A percentile compares a stretch with the other conserved stretches of the same genome.
phyloP scores from a whole-genome alignment of 352 stramenopile species.

The Phytophthora pini region DNA sequence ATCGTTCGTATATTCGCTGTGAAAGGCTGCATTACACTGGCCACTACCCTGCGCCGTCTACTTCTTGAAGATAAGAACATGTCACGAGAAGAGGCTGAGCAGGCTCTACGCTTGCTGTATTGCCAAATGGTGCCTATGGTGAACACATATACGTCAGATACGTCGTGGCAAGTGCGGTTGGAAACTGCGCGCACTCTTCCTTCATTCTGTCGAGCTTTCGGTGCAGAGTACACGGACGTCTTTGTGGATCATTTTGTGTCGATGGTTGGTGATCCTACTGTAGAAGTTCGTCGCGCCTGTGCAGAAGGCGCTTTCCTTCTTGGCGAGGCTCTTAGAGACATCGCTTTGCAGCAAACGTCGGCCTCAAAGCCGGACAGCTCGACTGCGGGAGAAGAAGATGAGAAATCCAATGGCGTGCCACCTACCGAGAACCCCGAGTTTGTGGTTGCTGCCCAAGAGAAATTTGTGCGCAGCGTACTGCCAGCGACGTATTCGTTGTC shows the following conservation, averaged over 20 bases:
- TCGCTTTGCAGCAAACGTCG: slow-evolving; percentile 43
- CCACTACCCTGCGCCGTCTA: slow-evolving; percentile 62
- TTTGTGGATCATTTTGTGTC: slow-evolving; percentile 90
- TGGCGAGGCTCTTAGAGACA: slow-evolving; percentile 62
- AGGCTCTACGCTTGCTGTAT: slow-evolving; percentile 70
- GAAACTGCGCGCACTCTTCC: slow-evolving; percentile 79
- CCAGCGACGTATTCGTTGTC: slow-evolving; percentile 81
- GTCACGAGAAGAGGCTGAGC: slow-evolving; percentile 35
- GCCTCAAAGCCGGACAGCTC: slow-evolving; percentile 15
- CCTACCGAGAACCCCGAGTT: slow-evolving; percentile 33
- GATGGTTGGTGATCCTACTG: slow-evolving; percentile 83
- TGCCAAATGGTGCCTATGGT: slow-evolving; percentile 89
- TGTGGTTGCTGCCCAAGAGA: slow-evolving; percentile 68
- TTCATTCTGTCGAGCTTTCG: slow-evolving; percentile 80
- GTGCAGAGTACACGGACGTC: slow-evolving; percentile 80
- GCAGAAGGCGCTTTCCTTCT: slow-evolving; percentile 73
- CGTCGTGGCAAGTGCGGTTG: slow-evolving; percentile 88
- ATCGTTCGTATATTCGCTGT: slow-evolving; percentile 90
- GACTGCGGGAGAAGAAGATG: slow-evolving; percentile 12
- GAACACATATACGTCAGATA: slow-evolving; percentile 89
- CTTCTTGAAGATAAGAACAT: slow-evolving; percentile 48
- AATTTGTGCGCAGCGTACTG: slow-evolving; percentile 84
- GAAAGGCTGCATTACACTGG: slow-evolving; percentile 82
- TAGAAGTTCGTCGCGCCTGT: slow-evolving; percentile 83
- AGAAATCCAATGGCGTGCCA: slow-evolving; percentile 6